Evolutionary conservation across 345 rosid genomes (phyloP), one percentile per base, ranked within the genome.

Genomic region (Viola odorata): DNA sequence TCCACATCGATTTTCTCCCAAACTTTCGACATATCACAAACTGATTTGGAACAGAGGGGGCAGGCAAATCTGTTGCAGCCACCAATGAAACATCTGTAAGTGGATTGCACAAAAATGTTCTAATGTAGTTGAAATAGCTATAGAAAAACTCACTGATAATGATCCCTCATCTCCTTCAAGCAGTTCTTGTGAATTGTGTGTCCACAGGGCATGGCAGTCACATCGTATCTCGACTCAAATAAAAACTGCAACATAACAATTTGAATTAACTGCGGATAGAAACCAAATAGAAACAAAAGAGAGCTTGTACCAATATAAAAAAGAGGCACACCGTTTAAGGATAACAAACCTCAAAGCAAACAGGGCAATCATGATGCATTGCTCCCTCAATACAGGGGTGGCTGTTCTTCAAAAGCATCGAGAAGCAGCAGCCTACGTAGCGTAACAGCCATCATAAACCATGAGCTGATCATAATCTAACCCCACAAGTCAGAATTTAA

Each of bases 321-420:
- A 3, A 41, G 59, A 4, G 38, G 7, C 5, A 10, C 45, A 8
- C 15, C 15, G 3, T 23, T 15, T 12, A 53, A 4, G 32, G 36
- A 17, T 37, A 42, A 15, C 5, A 2, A 12, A 91, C 98, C 96
- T 91, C 98, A 55, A 85, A 91, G 66, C 98, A 91, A 57, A 91
- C 85, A 12, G 96, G 95, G 52, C 98, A 91, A 49, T 89, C 89
- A 16, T 86, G 98, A 70, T 89, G 98, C 98, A 91, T 89, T n/a
- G 98, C 98, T 55, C 96, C 87, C 70, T 91, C 98, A n/a, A 91
- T 84, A 48, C 96, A 91, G 37, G 87, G 87, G 66, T 91, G 98
- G 67, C 86, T 77, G 51, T 89, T 72, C 65, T 82, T 80, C 69
- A 86, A 79, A 58, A 77, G 78, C 59, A 74, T 74, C 6, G 96